Evolutionary conservation across 306 rosid genomes (phyloP).

Genomic region (Corylus heterophylla): DNA sequence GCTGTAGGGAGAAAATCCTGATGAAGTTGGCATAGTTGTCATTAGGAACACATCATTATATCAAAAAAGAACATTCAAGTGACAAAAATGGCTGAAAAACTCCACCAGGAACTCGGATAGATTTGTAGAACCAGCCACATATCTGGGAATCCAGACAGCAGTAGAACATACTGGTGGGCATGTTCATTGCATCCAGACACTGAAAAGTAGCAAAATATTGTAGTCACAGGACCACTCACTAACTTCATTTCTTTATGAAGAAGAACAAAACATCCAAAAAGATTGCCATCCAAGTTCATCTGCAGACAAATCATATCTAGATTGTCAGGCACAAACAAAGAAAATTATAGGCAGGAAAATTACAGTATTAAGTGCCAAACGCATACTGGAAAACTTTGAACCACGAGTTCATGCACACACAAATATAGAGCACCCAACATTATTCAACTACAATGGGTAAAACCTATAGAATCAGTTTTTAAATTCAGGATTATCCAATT

Average conservation of each 20-base stretch:
- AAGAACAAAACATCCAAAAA: neutral
- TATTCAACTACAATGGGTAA: neutral
- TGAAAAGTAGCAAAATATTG: constrained; percentile 22
- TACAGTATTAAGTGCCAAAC: neutral
- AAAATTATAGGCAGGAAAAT: neutral
- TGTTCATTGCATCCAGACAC: constrained; percentile 15
- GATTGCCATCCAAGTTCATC: constrained; percentile 11
- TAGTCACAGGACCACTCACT: constrained; percentile 1
- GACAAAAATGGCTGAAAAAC: constrained; percentile 26
- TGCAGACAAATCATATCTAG: constrained; percentile 16
- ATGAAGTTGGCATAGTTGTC: neutral
- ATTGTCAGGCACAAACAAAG: neutral
- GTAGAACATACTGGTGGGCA: constrained; percentile 1
- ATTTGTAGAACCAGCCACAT: constrained; percentile 16
- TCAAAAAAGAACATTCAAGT: constrained; percentile 10
- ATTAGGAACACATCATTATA: neutral
- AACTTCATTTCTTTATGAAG: neutral
- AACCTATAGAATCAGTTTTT: neutral
- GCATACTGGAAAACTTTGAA: neutral
- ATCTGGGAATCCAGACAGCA: constrained; percentile 21
- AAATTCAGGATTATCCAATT: neutral
- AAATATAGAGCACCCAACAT: neutral
- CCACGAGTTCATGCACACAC: neutral
- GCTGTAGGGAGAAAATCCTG: constrained; percentile 9
- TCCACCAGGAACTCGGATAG: constrained; percentile 24